Evolutionary conservation across 108 stramenopile genomes (phyloP).

Genomic region (Cyclotella distinguenda): DNA sequence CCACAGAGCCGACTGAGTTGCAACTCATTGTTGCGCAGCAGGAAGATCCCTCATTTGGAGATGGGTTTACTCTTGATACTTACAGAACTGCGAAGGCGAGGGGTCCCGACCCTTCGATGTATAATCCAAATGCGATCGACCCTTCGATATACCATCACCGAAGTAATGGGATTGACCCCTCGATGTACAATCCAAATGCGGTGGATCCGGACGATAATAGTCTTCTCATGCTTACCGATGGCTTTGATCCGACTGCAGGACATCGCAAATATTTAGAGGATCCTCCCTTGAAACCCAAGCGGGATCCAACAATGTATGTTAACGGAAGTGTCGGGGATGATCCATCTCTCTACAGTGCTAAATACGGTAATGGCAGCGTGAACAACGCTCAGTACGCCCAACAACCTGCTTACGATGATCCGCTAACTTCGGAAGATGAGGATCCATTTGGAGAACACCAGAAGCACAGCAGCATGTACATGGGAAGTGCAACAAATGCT

Average conservation of each 20-base stretch:
- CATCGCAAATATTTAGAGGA: slow-evolving; percentile 18
- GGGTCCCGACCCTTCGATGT: slow-evolving; percentile 5
- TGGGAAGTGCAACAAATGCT: neutral
- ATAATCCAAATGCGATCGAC: slow-evolving; percentile 12
- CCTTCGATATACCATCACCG: neutral
- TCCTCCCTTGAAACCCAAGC: slow-evolving; percentile 28
- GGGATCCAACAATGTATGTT: slow-evolving; percentile 23
- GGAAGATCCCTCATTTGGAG: slow-evolving; percentile 19
- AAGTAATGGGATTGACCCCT: neutral
- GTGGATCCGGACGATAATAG: slow-evolving; percentile 4
- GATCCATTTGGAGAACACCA: neutral
- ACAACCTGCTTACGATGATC: neutral
- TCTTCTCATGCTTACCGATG: slow-evolving; percentile 21
- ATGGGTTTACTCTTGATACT: slow-evolving; percentile 32
- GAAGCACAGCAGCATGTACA: slow-evolving; percentile 3
- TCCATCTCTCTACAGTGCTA: slow-evolving; percentile 11
- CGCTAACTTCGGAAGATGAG: neutral
- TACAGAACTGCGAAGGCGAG: slow-evolving; percentile 18
- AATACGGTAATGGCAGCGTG: slow-evolving; percentile 6
- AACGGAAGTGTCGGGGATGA: slow-evolving; percentile 4
- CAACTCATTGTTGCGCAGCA: neutral
- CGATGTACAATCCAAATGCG: slow-evolving; percentile 15
- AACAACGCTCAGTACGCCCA: neutral
- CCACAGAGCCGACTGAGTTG: neutral
- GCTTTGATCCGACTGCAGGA: neutral